Percentiles rank a stretch among this genome's conserved stretches.
phyloP scores from a whole-genome alignment of 331 rosid genomes.

The Prunus yedoensis region DNA sequence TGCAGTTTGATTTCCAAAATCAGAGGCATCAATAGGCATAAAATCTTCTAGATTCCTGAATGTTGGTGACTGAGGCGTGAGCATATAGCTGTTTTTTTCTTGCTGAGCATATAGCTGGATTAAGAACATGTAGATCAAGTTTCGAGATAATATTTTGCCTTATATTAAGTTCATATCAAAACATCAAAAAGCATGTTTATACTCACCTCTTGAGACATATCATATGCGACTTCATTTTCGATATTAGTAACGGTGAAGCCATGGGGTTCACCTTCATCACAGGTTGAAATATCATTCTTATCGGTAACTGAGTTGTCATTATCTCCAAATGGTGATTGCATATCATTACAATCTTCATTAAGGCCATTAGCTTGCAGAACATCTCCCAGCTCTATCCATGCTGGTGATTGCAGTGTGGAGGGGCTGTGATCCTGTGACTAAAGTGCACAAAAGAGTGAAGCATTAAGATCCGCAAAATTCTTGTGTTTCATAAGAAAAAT shows the following conservation, averaged over 20 bases:
- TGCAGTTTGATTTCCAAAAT: background rate
- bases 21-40: background rate
- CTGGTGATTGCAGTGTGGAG: background rate
- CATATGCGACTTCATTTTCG: background rate
- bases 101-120: no score
- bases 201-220: no score
- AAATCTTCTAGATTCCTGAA: background rate
- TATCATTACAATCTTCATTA: no score
- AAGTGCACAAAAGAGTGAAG: background rate
- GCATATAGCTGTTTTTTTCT: no score
- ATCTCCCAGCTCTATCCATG: conserved; percentile 12
- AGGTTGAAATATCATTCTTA: conserved; percentile 2
- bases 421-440: conserved; percentile 7
- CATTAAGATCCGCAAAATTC: background rate
- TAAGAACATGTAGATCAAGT: no score
- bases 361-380: background rate
- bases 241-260: background rate
- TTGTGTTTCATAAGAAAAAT: background rate
- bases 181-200: no score
- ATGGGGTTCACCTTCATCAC: background rate
- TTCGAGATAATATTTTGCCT: no score
- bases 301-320: background rate
- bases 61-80: background rate
- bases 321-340: conserved; percentile 5
- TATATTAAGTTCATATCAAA: no score